Conservation (phyloP, 2,329 filamentous ascomycete species). For the Colletotrichum orbiculare region DNA sequence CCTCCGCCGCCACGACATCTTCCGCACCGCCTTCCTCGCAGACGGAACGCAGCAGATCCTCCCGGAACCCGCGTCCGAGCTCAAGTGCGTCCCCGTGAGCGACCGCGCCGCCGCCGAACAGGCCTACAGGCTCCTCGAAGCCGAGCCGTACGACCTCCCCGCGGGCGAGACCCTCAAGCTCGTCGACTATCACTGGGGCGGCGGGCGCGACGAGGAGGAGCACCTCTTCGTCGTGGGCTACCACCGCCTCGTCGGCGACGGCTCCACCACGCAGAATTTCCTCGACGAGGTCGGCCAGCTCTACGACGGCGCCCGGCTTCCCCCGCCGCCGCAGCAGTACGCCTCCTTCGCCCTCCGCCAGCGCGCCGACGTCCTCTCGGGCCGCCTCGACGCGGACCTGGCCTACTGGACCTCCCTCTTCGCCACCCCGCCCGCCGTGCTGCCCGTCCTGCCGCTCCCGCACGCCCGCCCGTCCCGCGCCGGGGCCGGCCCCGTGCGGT, state of each 20-base stretch:
- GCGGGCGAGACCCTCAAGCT: conserved; percentile 9
- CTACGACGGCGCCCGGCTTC: neutral
- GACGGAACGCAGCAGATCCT: neutral
- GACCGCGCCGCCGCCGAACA: conserved; percentile 5
- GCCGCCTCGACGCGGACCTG: neutral
- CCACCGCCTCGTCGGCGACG: conserved; percentile 19
- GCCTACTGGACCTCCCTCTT: neutral
- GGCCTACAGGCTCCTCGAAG: neutral
- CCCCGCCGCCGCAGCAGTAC: conserved; percentile 41
- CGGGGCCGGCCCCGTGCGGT: neutral
- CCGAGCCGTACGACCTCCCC: conserved; percentile 6
- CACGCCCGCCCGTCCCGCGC: neutral
- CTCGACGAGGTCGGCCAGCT: conserved; percentile 7
- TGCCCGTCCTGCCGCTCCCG: conserved; percentile 1
- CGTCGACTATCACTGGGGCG: conserved; percentile 5
- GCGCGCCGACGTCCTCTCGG: conserved; percentile 11
- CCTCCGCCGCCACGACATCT: conserved; percentile 44
- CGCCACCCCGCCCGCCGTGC: neutral
- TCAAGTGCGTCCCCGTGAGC: neutral
- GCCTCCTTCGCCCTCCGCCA: conserved; percentile 50
- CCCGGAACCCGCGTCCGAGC: neutral
- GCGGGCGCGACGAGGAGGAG: too few species aligned
- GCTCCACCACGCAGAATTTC: conserved; percentile 16
- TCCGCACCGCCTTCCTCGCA: conserved; percentile 46
- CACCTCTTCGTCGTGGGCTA: conserved; percentile 18